Conservation (phyloP, 2,329 filamentous ascomycete species). For the Bipolaris bicolor region DNA sequence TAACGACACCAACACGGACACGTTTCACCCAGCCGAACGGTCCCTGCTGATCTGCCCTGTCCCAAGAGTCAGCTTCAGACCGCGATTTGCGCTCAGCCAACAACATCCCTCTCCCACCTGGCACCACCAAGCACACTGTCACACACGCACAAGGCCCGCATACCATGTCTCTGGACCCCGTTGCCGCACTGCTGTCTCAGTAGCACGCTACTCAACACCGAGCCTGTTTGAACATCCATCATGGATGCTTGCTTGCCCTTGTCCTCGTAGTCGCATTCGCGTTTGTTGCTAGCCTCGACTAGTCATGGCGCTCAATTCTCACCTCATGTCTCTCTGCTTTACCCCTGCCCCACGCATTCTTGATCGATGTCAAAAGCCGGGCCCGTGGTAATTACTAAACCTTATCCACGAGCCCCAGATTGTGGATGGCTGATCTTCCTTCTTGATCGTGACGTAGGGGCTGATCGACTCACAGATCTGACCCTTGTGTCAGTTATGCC, state of each 20-base stretch:
- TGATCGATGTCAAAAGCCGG: background rate
- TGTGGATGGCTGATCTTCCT: background rate
- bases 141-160: slow-evolving; percentile 7
- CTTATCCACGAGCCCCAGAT: no score
- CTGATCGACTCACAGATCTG: background rate
- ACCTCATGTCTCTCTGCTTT: background rate
- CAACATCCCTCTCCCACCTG: slow-evolving; percentile 3
- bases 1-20: slow-evolving; percentile 23
- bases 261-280: background rate
- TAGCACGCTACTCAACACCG: slow-evolving; percentile 1
- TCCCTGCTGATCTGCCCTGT: slow-evolving; percentile 23
- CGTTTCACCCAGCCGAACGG: slow-evolving; percentile 33
- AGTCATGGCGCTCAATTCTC: background rate
- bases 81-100: slow-evolving; percentile 13
- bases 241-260: slow-evolving; percentile 1
- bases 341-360: background rate
- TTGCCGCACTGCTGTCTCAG: slow-evolving; percentile 18
- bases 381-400: background rate
- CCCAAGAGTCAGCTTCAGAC: slow-evolving; percentile 12
- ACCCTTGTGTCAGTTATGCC: background rate
- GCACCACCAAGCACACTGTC: slow-evolving; percentile 10
- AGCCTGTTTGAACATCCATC: background rate
- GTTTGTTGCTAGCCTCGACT: slow-evolving; percentile 6
- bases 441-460: background rate
- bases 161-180: slow-evolving; percentile 4